Evolutionary conservation across 2,329 filamentous ascomycete species (phyloP).

Genomic region (Alternaria brassicae): DNA sequence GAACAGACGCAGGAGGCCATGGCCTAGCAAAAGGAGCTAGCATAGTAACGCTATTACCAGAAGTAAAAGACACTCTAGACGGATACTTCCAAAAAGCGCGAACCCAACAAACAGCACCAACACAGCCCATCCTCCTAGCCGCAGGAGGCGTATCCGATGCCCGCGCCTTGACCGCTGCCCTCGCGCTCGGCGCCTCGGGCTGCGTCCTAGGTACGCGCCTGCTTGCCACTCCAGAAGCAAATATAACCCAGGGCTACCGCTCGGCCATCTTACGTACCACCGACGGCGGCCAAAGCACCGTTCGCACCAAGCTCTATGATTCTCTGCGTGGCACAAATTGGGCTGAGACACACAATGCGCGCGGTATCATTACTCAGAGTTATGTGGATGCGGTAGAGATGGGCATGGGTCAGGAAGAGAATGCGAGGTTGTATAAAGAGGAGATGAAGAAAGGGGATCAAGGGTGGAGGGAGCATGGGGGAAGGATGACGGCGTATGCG

Average conservation of each 20-base stretch:
- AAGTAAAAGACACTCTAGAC: slow-evolving; percentile 59
- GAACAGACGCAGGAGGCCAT: slow-evolving; percentile 70
- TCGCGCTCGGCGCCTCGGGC: slow-evolving; percentile 62
- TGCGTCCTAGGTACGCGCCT: slow-evolving; percentile 70
- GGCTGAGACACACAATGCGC: slow-evolving; percentile 64
- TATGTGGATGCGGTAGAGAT: slow-evolving; percentile 49
- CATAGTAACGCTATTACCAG: slow-evolving; percentile 64
- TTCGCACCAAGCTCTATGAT: slow-evolving; percentile 61
- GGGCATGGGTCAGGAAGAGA: slow-evolving; percentile 54
- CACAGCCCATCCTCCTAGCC: slow-evolving; percentile 56
- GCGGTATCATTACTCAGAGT: slow-evolving; percentile 65
- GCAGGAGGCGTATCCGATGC: slow-evolving; percentile 68
- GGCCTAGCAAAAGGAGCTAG: slow-evolving; percentile 63
- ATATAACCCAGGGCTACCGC: slow-evolving; percentile 56
- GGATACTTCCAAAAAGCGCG: not conserved
- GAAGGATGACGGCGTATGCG: slow-evolving; percentile 67
- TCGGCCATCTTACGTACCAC: slow-evolving; percentile 55
- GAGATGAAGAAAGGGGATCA: slow-evolving; percentile 60
- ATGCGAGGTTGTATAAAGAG: slow-evolving; percentile 55
- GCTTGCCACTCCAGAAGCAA: slow-evolving; percentile 60
- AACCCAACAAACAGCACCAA: slow-evolving; percentile 1
- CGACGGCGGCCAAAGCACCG: slow-evolving; percentile 62
- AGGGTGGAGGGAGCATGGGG: slow-evolving; percentile 57
- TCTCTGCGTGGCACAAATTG: slow-evolving; percentile 64
- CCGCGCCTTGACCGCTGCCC: slow-evolving; percentile 62